A percentile compares a stretch with the other conserved stretches of the same genome.
These are phyloP conservation scores for Scalesia atractyloides DNA, from an alignment of 129 eudicot species.

Conservation along the genomic window DNA sequence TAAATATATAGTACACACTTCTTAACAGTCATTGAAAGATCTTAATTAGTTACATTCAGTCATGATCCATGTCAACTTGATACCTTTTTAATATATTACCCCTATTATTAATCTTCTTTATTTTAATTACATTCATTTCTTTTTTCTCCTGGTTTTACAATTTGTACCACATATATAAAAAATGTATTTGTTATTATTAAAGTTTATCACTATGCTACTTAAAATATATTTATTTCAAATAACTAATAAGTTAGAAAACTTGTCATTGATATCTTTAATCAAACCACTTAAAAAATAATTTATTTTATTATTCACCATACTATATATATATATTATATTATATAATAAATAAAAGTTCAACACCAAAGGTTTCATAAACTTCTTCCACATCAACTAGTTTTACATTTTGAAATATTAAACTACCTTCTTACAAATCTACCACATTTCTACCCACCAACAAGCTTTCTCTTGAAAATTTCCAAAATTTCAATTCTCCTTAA, in stretches of 20 bases:
- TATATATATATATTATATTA: not conserved
- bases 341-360: conserved; percentile 1
- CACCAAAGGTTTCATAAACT: conserved; percentile 23
- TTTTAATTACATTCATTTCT: no score
- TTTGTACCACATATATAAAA: no score
- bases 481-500: not conserved
- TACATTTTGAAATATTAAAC: conserved; percentile 12
- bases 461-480: not conserved
- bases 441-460: not conserved
- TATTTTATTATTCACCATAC: not conserved
- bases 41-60: no score
- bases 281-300: not conserved
- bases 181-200: no score
- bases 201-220: no score
- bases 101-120: no score
- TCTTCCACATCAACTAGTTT: conserved; percentile 2
- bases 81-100: no score
- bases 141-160: no score
- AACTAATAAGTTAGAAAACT: not conserved
- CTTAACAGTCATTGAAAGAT: no score
- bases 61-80: no score
- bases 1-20: no score
- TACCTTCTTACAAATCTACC: conserved; percentile 28
- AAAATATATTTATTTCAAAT: no score
- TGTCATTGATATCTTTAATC: not conserved